Percentiles rank a stretch among this genome's conserved stretches.
These are phyloP conservation scores for Agaricus subrufescens DNA, from an alignment of 768 basidiomycete genomes.

Conservation along the genomic window DNA sequence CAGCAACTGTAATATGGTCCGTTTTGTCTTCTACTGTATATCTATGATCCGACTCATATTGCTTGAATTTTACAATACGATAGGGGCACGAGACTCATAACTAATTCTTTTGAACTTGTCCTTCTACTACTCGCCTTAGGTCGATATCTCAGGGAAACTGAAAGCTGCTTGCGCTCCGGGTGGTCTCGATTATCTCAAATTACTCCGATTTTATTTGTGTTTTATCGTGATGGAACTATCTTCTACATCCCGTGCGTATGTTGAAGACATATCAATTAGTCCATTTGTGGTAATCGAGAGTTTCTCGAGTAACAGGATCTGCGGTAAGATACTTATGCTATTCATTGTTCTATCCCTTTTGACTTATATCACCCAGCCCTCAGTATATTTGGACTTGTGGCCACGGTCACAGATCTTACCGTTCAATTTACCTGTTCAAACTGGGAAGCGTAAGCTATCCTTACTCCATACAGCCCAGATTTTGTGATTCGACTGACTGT, in stretches of 20 bases:
- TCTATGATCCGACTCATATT: not conserved
- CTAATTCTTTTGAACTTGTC: not conserved
- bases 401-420: not conserved
- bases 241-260: slow-evolving; percentile 5
- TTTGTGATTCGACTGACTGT: not conserved
- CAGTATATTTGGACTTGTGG: slow-evolving; percentile 2
- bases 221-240: slow-evolving; percentile 8
- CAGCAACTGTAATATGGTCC: slow-evolving; percentile 1
- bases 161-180: not conserved
- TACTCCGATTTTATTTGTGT: slow-evolving; percentile 1
- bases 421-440: slow-evolving; percentile 1
- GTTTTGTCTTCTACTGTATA: not conserved
- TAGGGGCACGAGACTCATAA: slow-evolving; percentile 3
- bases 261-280: not conserved
- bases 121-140: not conserved
- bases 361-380: not conserved
- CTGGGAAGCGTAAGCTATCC: not conserved
- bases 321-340: not conserved
- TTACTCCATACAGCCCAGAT: not conserved
- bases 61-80: not conserved
- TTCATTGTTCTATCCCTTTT: no score
- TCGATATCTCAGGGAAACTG: not conserved
- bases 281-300: not conserved
- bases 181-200: not conserved
- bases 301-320: not conserved